Percentiles rank a stretch among this genome's conserved stretches.
These are phyloP conservation scores for Tylopilus intermedius DNA, from an alignment of 768 basidiomycete genomes.

Conservation along the genomic window DNA sequence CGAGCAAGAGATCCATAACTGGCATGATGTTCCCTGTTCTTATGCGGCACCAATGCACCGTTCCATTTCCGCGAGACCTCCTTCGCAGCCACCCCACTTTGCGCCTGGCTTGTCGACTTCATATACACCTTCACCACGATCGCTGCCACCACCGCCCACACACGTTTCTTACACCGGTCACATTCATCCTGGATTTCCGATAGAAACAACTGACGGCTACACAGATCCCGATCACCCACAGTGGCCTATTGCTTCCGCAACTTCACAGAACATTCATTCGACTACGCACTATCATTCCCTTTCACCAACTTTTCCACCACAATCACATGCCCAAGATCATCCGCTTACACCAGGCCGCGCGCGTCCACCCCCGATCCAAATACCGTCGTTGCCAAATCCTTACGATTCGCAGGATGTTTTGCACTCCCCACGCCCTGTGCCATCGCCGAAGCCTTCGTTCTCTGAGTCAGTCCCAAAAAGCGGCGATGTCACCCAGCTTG, in stretches of 20 bases:
- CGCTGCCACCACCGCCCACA: conserved; percentile 29
- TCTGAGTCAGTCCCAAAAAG: conserved; percentile 23
- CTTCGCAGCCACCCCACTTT: conserved; percentile 28
- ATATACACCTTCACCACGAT: conserved; percentile 17
- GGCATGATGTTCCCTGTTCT: conserved; percentile 20
- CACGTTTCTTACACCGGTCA: conserved; percentile 19
- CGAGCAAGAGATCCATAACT: conserved; percentile 11
- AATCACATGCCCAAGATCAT: conserved; percentile 6
- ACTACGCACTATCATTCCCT: conserved; percentile 56
- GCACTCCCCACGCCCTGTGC: conserved; percentile 63
- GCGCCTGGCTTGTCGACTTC: conserved; percentile 35
- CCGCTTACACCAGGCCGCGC: conserved; percentile 6
- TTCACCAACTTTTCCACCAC: conserved; percentile 50
- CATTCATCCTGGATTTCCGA: conserved; percentile 12
- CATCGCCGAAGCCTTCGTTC: conserved; percentile 59
- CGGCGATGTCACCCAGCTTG: conserved; percentile 59
- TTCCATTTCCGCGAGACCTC: conserved; percentile 49
- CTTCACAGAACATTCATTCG: conserved; percentile 54
- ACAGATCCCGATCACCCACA: conserved; percentile 52
- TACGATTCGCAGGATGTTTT: conserved; percentile 37
- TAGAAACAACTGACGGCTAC: conserved; percentile 13
- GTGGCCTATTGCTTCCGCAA: conserved; percentile 54
- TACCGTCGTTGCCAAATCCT: conserved; percentile 26
- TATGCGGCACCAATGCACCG: conserved; percentile 40
- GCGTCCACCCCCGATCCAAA: conserved; percentile 22